Base-by-base conservation (phyloP, 2,329 filamentous ascomycete species). In the Cyphellophora attinorum region DNA sequence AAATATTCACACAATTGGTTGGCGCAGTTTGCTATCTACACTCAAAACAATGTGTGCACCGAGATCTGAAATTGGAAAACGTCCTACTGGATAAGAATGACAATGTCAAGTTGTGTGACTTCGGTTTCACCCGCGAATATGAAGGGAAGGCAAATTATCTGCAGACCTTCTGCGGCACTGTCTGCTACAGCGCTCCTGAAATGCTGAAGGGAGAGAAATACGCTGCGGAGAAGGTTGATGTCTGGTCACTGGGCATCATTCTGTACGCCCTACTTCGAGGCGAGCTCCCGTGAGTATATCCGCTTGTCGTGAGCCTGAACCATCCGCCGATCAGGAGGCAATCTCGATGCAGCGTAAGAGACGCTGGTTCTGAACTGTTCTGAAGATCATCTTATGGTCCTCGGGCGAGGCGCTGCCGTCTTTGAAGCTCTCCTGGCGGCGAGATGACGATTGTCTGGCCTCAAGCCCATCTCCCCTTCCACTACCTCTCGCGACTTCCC, bases 201-300 rank as follows among this genome's bases (percentile, higher is more conserved):
- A 98, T 98, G 91, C 70, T 98, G 27, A 94, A 91, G 58, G 91
- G 88, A 25, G 91, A 98, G 58, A 96, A 93, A 59, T 98, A 98
- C 55, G 91, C 88, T 0, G 89, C 86, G 16, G 86, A 95, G 64
- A 96, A 95, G 64, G 89, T 98, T 31, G 91, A 98, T 53, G 86
- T 98, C 4, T 98, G 91, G 91, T 96, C 89, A 59, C 82, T 88
- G 54, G 86, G 86, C 41, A 86, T 94, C 45, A 94, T 94, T 52
- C 70, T 91, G 28, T 91, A 85, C 58, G 84, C 88, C 25, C 65
- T 91, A 45, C 67, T 91, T 19, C 82, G 85, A 17, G 84, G 84
- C 37, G 74, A 84, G 44, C 68, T 98, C 27, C 91, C 91, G 0
- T n/a, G n/a, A n/a, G n/a, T n/a, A n/a, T n/a, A n/a, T n/a, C n/a